Base-by-base conservation (phyloP, 73 alveolate species). In the Paramecium tetraurelia region DNA sequence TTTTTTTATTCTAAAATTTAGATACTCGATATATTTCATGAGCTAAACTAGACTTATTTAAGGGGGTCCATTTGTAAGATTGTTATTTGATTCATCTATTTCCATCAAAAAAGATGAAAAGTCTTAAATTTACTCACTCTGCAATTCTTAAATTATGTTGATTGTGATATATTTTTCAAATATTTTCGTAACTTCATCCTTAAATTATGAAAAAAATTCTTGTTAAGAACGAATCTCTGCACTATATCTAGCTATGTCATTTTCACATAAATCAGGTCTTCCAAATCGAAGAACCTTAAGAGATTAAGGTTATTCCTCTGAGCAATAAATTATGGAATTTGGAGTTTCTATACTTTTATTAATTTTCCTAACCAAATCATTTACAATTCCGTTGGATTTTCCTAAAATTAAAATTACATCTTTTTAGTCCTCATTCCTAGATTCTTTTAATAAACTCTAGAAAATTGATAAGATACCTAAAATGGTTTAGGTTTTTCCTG, bases 401-500 rank as follows among this genome's bases (percentile, higher is more conserved):
- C 58, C 86, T 10, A 72, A 72, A 3, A 72, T 38, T 40, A 72
- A 38, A 27, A 63, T 63, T 27, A 72, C 24, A 12, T 63, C 84
- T 29, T 72, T 36, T 18, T 72, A 0, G n/a, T 16, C 18, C 10
- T 29, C 8, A 2, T 72, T 33, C 12, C 57, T 72, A 14, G 57
- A 20, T 33, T 33, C 59, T 12, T 36, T 35, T 33, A 72, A n/a
- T 33, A 31, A 16, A 21, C 12, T 43, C 24, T 16, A 72, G 11
- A 72, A 35, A 29, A 40, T 72, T n/a, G 58, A 29, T 29, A 72
- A 12, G 38, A 72, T 72, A 14, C 86, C 86, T 14, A 72, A 29
- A 36, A 43, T 72, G 6, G 86, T 72, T 72, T 72, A 38, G 16
- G 86, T 72, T 72, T 72, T 72, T 12, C 86, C 86, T 72, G 86